Evolutionary conservation across 1,284 basidiomycete species (phyloP), one percentile per base, ranked within the genome.

Genomic region (Retiboletus flavoniger): DNA sequence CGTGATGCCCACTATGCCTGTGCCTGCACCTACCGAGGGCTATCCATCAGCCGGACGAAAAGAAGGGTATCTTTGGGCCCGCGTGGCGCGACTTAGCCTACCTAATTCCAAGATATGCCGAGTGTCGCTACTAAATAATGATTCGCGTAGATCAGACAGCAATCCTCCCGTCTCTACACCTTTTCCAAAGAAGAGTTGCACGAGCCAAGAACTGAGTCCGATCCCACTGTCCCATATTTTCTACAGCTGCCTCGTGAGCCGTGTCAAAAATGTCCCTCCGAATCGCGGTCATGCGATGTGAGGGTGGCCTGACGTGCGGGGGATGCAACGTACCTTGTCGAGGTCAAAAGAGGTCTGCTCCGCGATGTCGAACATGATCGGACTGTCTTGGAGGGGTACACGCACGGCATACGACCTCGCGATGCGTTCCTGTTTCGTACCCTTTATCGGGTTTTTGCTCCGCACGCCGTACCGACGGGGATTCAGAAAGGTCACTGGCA

Each of bases 141-240:
- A 62, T 2, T 75, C 58, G 48, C 59, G 63, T 31, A 72, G 53
- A 7, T 58, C 55, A 10, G 51, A 54, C 14, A 68, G 47, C 7
- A 0, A 3, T 6, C 31, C 29, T 9, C 35, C 34, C 6, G 11
- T 10, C 21, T 34, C 47, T 16, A 38, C 34, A 0, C 7, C 19
- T 19, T 46, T 51, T 21, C 34, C 54, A 1, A 50, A 41, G 43
- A 60, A 66, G 52, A 77, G 69, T 58, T 69, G 69, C 14, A 77
- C 72, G n/a, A 93, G 74, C 89, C 90, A 93, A 0, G 89, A 82
- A 52, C 85, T 84, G 21, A 93, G 73, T 2, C 89, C 91, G 45
- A 93, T 78, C 2, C 91, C 92, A 52, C 91, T 94, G 69, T 95
- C 93, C 93, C 92, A 94, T 49, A 94, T 81, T 91, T 94, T 95